phyloP scores from a whole-genome alignment of 352 stramenopile genomes.

The Pythium monospermum region DNA sequence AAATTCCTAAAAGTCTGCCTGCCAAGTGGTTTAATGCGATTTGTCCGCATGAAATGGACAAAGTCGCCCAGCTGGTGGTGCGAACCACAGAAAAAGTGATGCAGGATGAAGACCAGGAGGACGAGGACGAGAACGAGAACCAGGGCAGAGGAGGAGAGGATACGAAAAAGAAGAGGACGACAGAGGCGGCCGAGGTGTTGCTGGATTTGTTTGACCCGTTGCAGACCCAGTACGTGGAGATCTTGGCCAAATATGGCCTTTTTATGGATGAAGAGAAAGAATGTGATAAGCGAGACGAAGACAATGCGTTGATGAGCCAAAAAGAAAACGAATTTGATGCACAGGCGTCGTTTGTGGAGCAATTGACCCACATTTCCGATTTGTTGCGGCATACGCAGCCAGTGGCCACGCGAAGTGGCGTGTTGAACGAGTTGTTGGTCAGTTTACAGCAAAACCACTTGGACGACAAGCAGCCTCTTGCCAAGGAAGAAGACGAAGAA shows the following conservation, averaged over 20 bases:
- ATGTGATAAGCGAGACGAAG: background rate
- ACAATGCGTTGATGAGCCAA: constrained; percentile 5
- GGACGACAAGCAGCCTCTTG: background rate
- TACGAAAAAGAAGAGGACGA: too few species aligned
- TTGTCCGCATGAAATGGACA: constrained; percentile 5
- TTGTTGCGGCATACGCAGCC: constrained; percentile 21
- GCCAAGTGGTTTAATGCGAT: constrained; percentile 27
- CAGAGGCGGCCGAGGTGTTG: background rate
- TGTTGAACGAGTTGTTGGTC: constrained; percentile 10
- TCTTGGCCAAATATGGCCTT: background rate
- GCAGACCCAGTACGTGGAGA: constrained; percentile 3
- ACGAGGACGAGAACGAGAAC: too few species aligned
- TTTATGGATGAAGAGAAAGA: background rate
- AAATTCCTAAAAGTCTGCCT: constrained; percentile 16
- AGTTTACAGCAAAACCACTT: constrained; percentile 18
- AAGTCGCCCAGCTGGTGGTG: background rate
- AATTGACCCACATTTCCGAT: constrained; percentile 30
- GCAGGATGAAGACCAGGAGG: constrained; percentile 1
- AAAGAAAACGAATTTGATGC: constrained; percentile 28
- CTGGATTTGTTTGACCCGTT: constrained; percentile 14
- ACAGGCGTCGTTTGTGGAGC: constrained; percentile 28
- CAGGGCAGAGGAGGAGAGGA: too few species aligned
- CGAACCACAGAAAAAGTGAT: too few species aligned
- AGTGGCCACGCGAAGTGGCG: constrained; percentile 4
- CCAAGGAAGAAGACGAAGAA: too few species aligned